Conservation (phyloP, 2,329 filamentous ascomycete species). For the Verticillium klebahnii region DNA sequence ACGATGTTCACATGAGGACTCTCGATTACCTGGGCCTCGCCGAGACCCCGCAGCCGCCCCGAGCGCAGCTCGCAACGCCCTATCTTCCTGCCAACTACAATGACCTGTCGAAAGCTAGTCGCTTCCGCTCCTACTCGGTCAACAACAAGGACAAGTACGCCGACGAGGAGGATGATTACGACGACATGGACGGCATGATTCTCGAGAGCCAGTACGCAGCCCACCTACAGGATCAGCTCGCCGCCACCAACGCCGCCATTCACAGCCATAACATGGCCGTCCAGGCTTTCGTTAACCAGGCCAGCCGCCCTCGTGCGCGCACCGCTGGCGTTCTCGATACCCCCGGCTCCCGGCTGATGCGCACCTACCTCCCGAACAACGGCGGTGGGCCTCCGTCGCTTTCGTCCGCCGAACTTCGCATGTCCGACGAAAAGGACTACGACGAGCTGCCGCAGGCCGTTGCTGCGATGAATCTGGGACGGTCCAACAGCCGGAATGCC, state of each 20-base stretch:
- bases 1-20: conserved; percentile 82
- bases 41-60: conserved; percentile 80
- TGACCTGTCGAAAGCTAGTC: conserved; percentile 73
- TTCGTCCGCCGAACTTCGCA: conserved; percentile 67
- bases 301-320: conserved; percentile 80
- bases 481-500: conserved; percentile 62
- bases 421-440: conserved; percentile 72
- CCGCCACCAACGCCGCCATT: conserved; percentile 65
- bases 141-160: conserved; percentile 98
- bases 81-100: conserved; percentile 67
- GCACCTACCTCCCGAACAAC: conserved; percentile 70
- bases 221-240: conserved; percentile 57
- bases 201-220: conserved; percentile 57
- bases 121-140: conserved; percentile 95
- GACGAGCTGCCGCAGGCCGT: conserved; percentile 78
- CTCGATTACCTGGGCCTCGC: conserved; percentile 93
- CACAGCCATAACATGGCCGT: conserved; percentile 91
- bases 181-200: conserved; percentile 47
- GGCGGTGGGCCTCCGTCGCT: conserved; percentile 72
- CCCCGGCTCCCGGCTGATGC: conserved; percentile 60
- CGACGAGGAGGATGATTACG: conserved; percentile 79
- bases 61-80: conserved; percentile 69
- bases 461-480: conserved; percentile 69
- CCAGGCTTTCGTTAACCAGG: conserved; percentile 84
- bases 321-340: conserved; percentile 90